phyloP scores from a whole-genome alignment of 169 alveolate genomes.

The Plasmodium berghei region DNA sequence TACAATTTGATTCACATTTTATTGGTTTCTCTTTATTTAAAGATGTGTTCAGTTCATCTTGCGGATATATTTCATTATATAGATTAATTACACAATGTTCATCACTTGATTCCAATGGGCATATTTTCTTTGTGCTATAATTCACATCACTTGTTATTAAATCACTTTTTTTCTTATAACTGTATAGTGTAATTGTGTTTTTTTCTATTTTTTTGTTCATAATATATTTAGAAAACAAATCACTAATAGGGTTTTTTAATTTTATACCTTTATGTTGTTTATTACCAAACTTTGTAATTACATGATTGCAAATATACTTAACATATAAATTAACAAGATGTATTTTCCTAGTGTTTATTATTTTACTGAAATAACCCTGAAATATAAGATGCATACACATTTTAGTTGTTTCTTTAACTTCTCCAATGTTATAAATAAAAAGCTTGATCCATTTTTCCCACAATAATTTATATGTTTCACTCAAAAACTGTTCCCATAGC shows the following conservation, averaged over 20 bases:
- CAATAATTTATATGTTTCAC: constrained; percentile 14
- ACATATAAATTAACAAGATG: constrained; percentile 28
- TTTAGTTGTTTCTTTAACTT: constrained; percentile 22
- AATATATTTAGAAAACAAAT: constrained; percentile 32
- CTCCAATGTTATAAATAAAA: constrained; percentile 9
- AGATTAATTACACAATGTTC: constrained; percentile 50
- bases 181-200: background rate
- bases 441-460: constrained; percentile 30
- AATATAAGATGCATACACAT: constrained; percentile 11
- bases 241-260: constrained; percentile 12
- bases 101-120: constrained; percentile 26
- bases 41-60: constrained; percentile 18
- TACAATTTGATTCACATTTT: constrained; percentile 36
- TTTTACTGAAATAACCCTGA: constrained; percentile 15
- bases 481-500: constrained; percentile 57
- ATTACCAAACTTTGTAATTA: constrained; percentile 27
- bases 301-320: constrained; percentile 35
- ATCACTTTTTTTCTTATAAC: constrained; percentile 12
- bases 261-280: constrained; percentile 15
- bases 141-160: constrained; percentile 10
- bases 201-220: constrained; percentile 17
- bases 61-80: constrained; percentile 54
- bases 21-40: constrained; percentile 16
- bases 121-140: constrained; percentile 9
- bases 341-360: constrained; percentile 22